Evolutionary conservation across 1,284 basidiomycete genomes (phyloP).

Genomic region (Chondrostereum purpureum): DNA sequence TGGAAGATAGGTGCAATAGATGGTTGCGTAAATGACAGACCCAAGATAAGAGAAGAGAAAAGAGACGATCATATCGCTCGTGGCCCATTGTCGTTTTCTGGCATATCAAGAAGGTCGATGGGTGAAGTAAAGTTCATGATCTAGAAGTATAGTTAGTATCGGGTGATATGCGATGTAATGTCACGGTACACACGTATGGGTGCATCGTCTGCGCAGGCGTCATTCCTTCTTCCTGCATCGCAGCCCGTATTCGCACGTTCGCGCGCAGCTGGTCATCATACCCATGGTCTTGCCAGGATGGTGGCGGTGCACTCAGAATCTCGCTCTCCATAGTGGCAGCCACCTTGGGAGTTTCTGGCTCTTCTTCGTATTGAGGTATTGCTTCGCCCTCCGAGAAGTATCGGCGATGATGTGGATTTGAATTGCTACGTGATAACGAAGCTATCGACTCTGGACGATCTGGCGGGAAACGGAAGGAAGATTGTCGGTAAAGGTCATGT

Average conservation of each 20-base stretch:
- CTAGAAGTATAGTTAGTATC: constrained; percentile 17
- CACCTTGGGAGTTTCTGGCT: no score
- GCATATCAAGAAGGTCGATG: constrained; percentile 29
- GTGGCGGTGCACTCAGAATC: no score
- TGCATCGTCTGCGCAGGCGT: constrained; percentile 18
- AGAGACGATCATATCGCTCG: constrained; percentile 1
- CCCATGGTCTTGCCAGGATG: neutral
- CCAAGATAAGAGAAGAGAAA: no score
- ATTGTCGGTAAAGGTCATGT: constrained; percentile 5
- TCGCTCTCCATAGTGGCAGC: no score
- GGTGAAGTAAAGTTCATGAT: constrained; percentile 35
- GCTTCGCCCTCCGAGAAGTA: constrained; percentile 18
- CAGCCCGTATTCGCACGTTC: neutral
- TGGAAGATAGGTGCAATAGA: no score
- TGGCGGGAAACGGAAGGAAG: neutral
- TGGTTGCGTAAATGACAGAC: no score
- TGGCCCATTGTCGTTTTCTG: neutral
- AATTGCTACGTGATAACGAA: constrained; percentile 10
- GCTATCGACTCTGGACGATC: constrained; percentile 5
- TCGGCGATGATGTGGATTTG: constrained; percentile 13
- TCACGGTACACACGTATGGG: constrained; percentile 26
- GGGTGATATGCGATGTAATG: constrained; percentile 2
- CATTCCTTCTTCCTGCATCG: neutral
- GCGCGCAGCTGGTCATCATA: neutral
- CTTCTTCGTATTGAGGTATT: constrained; percentile 26